phyloP scores from a whole-genome alignment of 805 yeast species.

The Pichia rugopelliculosa region DNA sequence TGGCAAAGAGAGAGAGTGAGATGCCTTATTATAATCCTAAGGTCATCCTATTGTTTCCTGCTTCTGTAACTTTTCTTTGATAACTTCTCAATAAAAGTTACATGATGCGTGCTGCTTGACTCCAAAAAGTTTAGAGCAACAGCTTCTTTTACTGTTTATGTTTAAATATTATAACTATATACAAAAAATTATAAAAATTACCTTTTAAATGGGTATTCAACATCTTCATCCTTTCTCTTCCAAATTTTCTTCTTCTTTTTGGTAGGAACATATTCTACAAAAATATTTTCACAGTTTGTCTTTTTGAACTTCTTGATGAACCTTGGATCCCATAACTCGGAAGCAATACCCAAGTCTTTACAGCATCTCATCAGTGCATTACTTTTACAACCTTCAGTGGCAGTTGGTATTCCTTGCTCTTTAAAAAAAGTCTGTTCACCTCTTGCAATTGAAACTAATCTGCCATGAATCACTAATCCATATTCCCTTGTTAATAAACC shows the following conservation, averaged over 20 bases:
- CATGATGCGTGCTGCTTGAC: too few species aligned
- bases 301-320: slow-evolving; percentile 68
- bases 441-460: slow-evolving; percentile 83
- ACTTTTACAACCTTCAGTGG: slow-evolving; percentile 94
- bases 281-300: slow-evolving; percentile 66
- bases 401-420: slow-evolving; percentile 84
- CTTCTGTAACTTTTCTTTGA: too few species aligned
- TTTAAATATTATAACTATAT: background rate
- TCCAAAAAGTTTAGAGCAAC: too few species aligned
- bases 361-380: slow-evolving; percentile 98
- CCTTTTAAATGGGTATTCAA: slow-evolving; percentile 78
- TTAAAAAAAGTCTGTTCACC: slow-evolving; percentile 93
- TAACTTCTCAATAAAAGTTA: too few species aligned
- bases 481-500: slow-evolving; percentile 76
- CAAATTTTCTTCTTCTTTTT: slow-evolving; percentile 86
- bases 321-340: slow-evolving; percentile 95
- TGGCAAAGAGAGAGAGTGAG: too few species aligned
- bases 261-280: slow-evolving; percentile 75
- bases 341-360: slow-evolving; percentile 93
- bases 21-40: too few species aligned
- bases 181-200: slow-evolving; percentile 7
- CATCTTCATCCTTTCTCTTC: slow-evolving; percentile 76
- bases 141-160: too few species aligned
- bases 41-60: too few species aligned
- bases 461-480: slow-evolving; percentile 78